Evolutionary conservation across 306 rosid genomes (phyloP).

Genomic region (Malus sylvestris): DNA sequence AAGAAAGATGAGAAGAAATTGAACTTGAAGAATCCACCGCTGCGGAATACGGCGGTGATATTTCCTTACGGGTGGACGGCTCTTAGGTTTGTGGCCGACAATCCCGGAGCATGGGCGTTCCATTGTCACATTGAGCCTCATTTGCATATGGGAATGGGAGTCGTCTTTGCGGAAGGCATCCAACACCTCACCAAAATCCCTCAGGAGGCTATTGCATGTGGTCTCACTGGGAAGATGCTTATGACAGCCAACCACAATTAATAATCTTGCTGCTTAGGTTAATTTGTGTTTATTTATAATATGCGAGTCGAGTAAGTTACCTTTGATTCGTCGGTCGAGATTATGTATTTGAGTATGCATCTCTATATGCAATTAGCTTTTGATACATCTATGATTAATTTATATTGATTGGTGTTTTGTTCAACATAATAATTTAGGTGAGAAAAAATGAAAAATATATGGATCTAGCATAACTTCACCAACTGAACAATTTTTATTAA

Average conservation of each 20-base stretch:
- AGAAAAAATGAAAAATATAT: too few relatives aligned
- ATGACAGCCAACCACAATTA: background rate
- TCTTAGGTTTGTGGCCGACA: slow-evolving; percentile 61
- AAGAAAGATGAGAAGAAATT: slow-evolving; percentile 25
- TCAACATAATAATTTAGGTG: too few relatives aligned
- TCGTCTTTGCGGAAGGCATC: slow-evolving; percentile 53
- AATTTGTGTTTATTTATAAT: too few relatives aligned
- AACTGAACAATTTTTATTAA: too few relatives aligned
- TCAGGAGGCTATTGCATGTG: slow-evolving; percentile 43
- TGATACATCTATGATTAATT: too few relatives aligned
- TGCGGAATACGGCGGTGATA: slow-evolving; percentile 52
- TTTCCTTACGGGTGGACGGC: slow-evolving; percentile 89
- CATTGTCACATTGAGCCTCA: slow-evolving; percentile 92
- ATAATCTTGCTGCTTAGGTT: too few relatives aligned
- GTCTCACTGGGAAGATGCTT: slow-evolving; percentile 30
- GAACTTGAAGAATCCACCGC: slow-evolving; percentile 64
- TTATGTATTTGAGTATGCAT: too few relatives aligned
- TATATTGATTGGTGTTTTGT: too few relatives aligned
- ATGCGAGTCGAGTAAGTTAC: too few relatives aligned
- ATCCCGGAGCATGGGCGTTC: slow-evolving; percentile 88
- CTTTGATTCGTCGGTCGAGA: too few relatives aligned
- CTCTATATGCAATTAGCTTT: too few relatives aligned
- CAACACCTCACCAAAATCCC: slow-evolving; percentile 35
- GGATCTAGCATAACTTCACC: too few relatives aligned
- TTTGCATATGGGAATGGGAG: slow-evolving; percentile 95